Base-by-base conservation (phyloP, 305 asterid species). In the Fraxinus floribunda region DNA sequence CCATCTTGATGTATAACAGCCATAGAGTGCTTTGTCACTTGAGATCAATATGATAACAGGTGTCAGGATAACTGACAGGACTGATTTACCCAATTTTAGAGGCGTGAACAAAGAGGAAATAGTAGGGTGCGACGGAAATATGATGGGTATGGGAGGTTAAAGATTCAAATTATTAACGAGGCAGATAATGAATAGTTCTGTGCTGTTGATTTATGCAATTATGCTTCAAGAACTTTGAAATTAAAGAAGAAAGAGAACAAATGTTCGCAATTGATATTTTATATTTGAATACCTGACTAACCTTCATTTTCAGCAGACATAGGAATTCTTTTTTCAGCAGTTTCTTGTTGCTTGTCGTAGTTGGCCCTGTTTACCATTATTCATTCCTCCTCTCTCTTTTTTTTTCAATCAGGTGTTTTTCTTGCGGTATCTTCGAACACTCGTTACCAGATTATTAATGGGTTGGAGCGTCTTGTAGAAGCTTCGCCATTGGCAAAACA, bases 361-460 rank as follows among this genome's bases (percentile, higher is more conserved):
- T 70, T 70, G 10, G 39, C 75, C 41, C 20, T 70, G 36, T 29
- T 29, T 30, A 70, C 75, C 34, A 55, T 55, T n/a, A 55, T 5
- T 55, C 24, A 55, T 55, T n/a, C 64, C 64, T 52, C 18, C 0
- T 72, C 52, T 16, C 1, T 5, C n/a, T 8, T 44, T 62, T 55
- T 55, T 10, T 18, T 39, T 79, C 29, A 13, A 64, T 44, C 91
- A 93, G 97, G 93, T 84, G 87, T 91, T 80, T 94, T 94, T 82
- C 97, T 94, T 18, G 96, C 91, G 26, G 93, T 91, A 32, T 94
- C 98, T 49, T 90, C 98, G 7, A 94, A 94, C 86, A 87, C 93
- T 30, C 97, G 98, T 35, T 94, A 94, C 85, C 98, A 94, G 87
- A 86, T 93, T 22, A 81, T 94, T 79, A 94, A 94, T 16, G 98